Base-by-base conservation (phyloP, 2,329 filamentous ascomycete species). In the Pyricularia sp. region DNA sequence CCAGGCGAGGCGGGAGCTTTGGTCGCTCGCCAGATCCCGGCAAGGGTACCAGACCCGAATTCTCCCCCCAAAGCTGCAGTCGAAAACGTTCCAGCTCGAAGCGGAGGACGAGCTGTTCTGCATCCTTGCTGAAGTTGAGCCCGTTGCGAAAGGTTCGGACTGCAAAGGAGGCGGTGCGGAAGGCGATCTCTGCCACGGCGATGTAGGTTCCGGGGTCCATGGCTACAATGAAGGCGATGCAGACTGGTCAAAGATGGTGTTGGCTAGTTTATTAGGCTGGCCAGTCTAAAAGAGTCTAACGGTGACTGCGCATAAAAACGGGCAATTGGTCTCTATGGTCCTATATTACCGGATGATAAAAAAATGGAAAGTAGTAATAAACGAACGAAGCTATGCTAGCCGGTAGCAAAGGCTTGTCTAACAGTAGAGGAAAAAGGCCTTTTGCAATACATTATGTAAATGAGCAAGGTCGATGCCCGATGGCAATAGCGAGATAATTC, bases 61-160 rank as follows among this genome's bases (percentile, higher is more conserved):
- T 71, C 67, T 71, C 70, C 9, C 70, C 69, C 70, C 70, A 71
- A 17, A 70, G 63, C 17, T 67, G 69, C 14, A 71, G 69, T 12
- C 70, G 70, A 33, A 71, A 70, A 4, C 70, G 68, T 65, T 71
- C 70, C 42, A 71, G 68, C 58, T 72, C 69, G 26, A 70, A 64
- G 10, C 63, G 66, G 25, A 70, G 66, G 7, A 71, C 68, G 7
- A 72, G 69, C 17, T 67, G 69, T 67, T 72, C 70, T 7, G 71
- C 70, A 59, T 70, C 71, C 14, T 68, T 30, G 64, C 55, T 67
- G 30, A 68, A 71, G 63, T 68, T 65, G 59, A 70, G 68, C 1
- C 68, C 70, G 20, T 68, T 70, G 30, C 69, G 66, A 55, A 70
- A 71, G 20, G 69, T 68, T 26, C 69, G 69, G 64, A 71, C 67